These are phyloP conservation scores for Gomphus bonarii DNA, from an alignment of 1,284 basidiomycete genomes.

Conservation along the genomic window DNA sequence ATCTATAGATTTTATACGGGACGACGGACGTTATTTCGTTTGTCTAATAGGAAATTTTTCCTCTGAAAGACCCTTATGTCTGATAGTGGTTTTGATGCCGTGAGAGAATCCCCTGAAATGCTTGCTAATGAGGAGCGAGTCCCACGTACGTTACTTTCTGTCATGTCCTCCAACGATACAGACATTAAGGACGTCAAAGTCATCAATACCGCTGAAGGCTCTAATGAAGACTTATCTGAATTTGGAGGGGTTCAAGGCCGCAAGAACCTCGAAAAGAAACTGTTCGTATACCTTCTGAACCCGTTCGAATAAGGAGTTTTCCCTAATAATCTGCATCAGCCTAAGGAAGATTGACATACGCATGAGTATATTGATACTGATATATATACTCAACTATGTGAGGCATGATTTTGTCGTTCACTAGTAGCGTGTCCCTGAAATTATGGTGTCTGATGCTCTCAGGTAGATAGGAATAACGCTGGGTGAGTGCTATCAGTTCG, in stretches of 20 bases:
- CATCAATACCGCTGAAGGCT: not conserved
- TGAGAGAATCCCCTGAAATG: not conserved
- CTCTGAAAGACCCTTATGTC: no score
- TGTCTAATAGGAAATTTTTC: not conserved
- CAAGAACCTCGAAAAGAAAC: conserved; percentile 14
- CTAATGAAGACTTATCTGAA: conserved; percentile 10
- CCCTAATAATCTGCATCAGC: not conserved
- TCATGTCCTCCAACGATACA: not conserved
- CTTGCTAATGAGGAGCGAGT: not conserved
- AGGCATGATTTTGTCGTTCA: conserved; percentile 17
- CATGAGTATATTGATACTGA: conserved; percentile 55
- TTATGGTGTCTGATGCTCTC: not conserved
- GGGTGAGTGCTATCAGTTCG: conserved; percentile 1
- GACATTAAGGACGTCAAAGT: conserved; percentile 3
- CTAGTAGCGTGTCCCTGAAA: not conserved
- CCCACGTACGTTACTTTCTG: conserved; percentile 2
- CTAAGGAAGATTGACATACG: conserved; percentile 46
- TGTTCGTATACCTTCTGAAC: conserved; percentile 4
- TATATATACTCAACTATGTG: conserved; percentile 62
- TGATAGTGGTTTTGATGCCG: not conserved
- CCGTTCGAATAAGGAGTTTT: not conserved
- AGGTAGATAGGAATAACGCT: conserved; percentile 19
- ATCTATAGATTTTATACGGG: no score
- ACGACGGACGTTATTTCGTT: not conserved
- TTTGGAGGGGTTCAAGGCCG: conserved; percentile 15